These are phyloP conservation scores for Aspergillus sp. DNA, from an alignment of 2,329 filamentous ascomycete genomes.

Conservation along the genomic window DNA sequence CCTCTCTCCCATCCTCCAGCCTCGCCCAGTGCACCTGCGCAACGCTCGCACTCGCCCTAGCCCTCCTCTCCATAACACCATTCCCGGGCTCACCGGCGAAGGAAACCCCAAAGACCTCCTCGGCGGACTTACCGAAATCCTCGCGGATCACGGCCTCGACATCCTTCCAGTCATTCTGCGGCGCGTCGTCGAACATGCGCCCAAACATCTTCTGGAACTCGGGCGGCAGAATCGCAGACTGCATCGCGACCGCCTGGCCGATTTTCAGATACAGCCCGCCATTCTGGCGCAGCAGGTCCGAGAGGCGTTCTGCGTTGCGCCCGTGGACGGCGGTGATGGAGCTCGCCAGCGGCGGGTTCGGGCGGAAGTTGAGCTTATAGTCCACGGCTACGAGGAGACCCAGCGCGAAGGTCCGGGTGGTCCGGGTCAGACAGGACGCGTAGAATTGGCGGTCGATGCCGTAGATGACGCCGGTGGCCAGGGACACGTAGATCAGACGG, in stretches of 20 bases:
- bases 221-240: conserved; percentile 83
- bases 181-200: conserved; percentile 95
- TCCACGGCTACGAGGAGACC: conserved; percentile 77
- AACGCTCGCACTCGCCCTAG: conserved; percentile 71
- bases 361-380: conserved; percentile 93
- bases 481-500: conserved; percentile 55
- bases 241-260: conserved; percentile 96
- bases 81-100: conserved; percentile 58
- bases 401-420: conserved; percentile 67
- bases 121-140: conserved; percentile 75
- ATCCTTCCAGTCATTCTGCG: conserved; percentile 80
- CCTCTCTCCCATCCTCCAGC: conserved; percentile 74
- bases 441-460: conserved; percentile 64
- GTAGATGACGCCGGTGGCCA: conserved; percentile 54
- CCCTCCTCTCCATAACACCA: conserved; percentile 62
- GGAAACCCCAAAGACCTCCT: conserved; percentile 87
- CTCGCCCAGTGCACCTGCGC: conserved; percentile 95
- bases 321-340: conserved; percentile 69
- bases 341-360: conserved; percentile 63
- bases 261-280: conserved; percentile 96
- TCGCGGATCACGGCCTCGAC: conserved; percentile 76
- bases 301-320: conserved; percentile 75
- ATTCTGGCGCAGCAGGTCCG: conserved; percentile 71
- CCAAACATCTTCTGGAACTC: conserved; percentile 96
- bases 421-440: conserved; percentile 68